Base-by-base conservation (phyloP, 495 filamentous ascomycete genomes). In the Hypoxylon crocopeplum region DNA sequence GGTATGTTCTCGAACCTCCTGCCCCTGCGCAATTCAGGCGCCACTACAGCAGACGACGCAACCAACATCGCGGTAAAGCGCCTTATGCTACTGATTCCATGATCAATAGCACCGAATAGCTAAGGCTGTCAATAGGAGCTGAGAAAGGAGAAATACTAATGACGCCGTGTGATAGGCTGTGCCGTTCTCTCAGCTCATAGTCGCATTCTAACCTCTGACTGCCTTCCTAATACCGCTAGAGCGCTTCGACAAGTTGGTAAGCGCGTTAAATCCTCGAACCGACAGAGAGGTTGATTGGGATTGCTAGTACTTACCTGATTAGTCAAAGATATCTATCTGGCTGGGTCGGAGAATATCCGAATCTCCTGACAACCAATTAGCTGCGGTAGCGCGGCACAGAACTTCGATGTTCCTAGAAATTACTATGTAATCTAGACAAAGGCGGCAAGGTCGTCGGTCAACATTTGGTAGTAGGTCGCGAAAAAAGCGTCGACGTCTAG, bases 191-290 rank as follows among this genome's bases (percentile, higher is more conserved):
- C 38, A 59, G 54, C 44, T 52, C 34, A 4, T 22, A 19, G 30
- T 32, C 17, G 33, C 10, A 38, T 36, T 47, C 50, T 29, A 37
- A 50, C 41, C 32, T 55, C 19, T 25, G 33, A 25, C 56, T 32
- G 55, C 61, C 61, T 64, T 64, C 55, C 61, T 59, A 57, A 59
- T 59, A 55, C 50, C 40, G 50, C 61, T 64, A 64, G 50, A 59
- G 30, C 46, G 49, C 24, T 39, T 49, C 42, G n/a, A 48, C 41
- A 11, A 44, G 32, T 55, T 39, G 38, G 45, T 56, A 59, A 55
- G 55, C 61, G 54, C 54, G 38, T 44, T 34, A 40, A 46, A 64
- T 64, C 55, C 55, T 59, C 40, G 44, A 59, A 46, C 54, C 55
- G 39, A 36, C 44, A 13, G 33, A 47, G 38, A 41, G 15, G 33